Conservation (phyloP, 129 eudicot species). For the Centrapalus pauciflorus region DNA sequence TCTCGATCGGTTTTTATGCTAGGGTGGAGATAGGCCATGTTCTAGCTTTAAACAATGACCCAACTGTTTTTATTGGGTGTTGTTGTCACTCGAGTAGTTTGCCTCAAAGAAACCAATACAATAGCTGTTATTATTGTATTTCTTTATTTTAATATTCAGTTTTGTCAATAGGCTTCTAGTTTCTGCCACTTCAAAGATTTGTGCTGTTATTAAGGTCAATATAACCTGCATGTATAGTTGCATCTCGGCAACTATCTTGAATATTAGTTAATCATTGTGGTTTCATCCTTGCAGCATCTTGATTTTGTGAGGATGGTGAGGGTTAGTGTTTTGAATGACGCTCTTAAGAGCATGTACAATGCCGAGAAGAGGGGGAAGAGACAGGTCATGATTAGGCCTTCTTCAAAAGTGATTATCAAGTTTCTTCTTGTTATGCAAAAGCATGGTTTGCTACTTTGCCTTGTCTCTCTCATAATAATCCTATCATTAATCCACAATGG, state of each 20-base stretch:
- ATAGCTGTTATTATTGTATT: no score
- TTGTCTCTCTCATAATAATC: neutral
- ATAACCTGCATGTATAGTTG: neutral
- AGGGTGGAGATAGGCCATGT: neutral
- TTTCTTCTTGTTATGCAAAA: conserved; percentile 72
- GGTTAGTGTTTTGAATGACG: conserved; percentile 64
- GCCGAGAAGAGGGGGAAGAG: conserved; percentile 78
- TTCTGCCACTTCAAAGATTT: neutral
- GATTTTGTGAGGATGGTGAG: conserved; percentile 52
- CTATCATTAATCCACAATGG: neutral
- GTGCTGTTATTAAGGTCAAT: neutral
- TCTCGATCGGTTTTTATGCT: neutral
- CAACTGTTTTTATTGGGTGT: neutral
- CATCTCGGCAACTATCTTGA: neutral
- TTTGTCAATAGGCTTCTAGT: no score
- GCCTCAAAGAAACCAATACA: neutral
- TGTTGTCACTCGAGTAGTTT: neutral
- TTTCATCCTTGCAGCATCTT: conserved; percentile 20
- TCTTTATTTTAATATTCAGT: no score
- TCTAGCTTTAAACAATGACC: neutral
- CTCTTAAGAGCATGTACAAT: conserved; percentile 78
- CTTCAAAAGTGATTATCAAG: conserved; percentile 72
- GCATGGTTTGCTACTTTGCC: conserved; percentile 54
- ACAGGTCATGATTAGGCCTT: conserved; percentile 79
- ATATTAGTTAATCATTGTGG: neutral